A percentile compares a stretch with the other conserved stretches of the same genome.
phyloP scores from a whole-genome alignment of 345 rosid genomes.

The Carallia pectinifolia region DNA sequence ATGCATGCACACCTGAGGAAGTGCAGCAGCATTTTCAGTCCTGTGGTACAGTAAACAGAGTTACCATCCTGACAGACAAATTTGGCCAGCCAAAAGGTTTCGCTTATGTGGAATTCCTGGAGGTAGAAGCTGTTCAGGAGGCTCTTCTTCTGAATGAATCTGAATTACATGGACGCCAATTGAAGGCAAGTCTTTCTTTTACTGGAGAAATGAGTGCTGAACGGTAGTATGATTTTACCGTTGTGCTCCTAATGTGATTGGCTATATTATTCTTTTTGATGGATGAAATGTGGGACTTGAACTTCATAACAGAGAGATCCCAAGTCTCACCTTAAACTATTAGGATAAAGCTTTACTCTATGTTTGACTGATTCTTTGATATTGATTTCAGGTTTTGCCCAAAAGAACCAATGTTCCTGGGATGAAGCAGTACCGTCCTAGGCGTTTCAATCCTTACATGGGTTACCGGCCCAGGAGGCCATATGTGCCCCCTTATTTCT shows the following conservation, averaged over 20 bases:
- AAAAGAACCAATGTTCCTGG: slow-evolving; percentile 98
- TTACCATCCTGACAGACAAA: slow-evolving; percentile 90
- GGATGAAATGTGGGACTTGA: too few species aligned
- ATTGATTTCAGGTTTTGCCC: slow-evolving; percentile 54
- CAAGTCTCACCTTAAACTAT: background rate
- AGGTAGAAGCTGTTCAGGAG: slow-evolving; percentile 80
- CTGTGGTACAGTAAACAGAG: slow-evolving; percentile 93
- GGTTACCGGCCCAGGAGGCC: slow-evolving; percentile 74
- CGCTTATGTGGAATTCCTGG: slow-evolving; percentile 94
- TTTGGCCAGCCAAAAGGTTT: slow-evolving; percentile 97
- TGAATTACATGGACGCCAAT: slow-evolving; percentile 93
- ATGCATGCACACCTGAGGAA: slow-evolving; percentile 98
- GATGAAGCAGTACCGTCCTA: slow-evolving; percentile 80
- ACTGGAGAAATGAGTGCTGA: background rate
- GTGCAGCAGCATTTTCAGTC: slow-evolving; percentile 98
- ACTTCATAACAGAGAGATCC: too few species aligned
- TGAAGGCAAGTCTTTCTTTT: slow-evolving; percentile 50
- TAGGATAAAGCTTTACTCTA: background rate
- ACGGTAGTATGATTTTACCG: too few species aligned
- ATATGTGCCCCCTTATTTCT: slow-evolving; percentile 67
- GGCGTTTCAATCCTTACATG: slow-evolving; percentile 72
- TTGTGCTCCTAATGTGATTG: too few species aligned
- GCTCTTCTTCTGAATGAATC: slow-evolving; percentile 83
- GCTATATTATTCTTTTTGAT: too few species aligned
- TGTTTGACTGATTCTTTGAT: background rate